Base-by-base conservation (phyloP, 1,284 basidiomycete genomes). In the Ceraceosorus bombacis region DNA sequence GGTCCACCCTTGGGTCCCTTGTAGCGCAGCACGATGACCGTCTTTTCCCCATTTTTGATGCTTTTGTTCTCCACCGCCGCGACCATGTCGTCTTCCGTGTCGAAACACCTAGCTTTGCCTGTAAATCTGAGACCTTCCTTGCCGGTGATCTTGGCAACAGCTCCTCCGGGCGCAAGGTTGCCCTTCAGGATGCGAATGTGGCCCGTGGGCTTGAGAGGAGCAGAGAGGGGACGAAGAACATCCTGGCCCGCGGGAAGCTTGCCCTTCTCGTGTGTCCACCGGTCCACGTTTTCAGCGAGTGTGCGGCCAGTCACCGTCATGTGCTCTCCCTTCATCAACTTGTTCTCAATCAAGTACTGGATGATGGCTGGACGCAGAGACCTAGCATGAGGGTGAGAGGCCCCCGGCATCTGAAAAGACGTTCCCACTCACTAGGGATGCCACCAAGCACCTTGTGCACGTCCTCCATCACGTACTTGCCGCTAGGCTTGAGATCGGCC, bases 181-280 rank as follows among this genome's bases (percentile, higher is more conserved):
- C 75, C 75, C 57, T 71, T 72, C 41, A 77, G 64, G 50, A 77
- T 72, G 40, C 74, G 71, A 52, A 77, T 70, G 59, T 77, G 75
- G 39, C 75, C 75, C 1, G 70, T 67, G 10, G 59, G 51, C 67
- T 77, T 77, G 63, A 77, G 67, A 41, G 75, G 75, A 46, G 70
- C 68, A 53, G 66, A 57, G 6, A 76, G 37, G 15, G 75, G 72
- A 8, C 68, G 67, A 2, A 77, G 60, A 6, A 77, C 67, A 38
- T 77, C 73, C 61, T 77, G 75, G 39, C 59, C 57, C 8, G 55
- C 60, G 3, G 70, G 66, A 39, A 76, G 62, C 59, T 72, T 74
- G 51, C 75, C 75, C 12, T 64, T 63, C 46, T 66, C 61, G 73
- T 87, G 85, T 7, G 83, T 85, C 89, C 89, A 92, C 65, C 83